A percentile compares a stretch with the other conserved stretches of the same genome.
Evolutionary conservation across 768 basidiomycete genomes (phyloP).

Genomic region (Boletus pseudopeckii): DNA sequence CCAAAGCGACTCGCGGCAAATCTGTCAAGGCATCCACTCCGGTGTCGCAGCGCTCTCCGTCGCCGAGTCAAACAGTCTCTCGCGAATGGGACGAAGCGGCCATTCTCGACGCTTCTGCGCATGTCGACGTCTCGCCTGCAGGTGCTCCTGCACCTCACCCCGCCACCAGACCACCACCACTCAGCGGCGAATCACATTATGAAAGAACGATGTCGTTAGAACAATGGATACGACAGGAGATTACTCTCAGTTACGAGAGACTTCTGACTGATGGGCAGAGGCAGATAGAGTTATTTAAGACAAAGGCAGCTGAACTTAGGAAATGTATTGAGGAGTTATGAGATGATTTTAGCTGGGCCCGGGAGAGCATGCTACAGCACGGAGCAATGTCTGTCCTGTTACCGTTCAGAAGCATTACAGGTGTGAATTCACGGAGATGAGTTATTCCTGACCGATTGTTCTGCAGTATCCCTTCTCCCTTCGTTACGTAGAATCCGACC

Average conservation of each 20-base stretch:
- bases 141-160: background rate
- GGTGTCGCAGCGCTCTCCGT: constrained; percentile 10
- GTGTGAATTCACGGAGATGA: no score
- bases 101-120: background rate
- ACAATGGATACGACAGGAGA: constrained; percentile 78
- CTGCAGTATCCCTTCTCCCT: no score
- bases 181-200: constrained; percentile 22
- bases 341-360: background rate
- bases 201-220: constrained; percentile 80
- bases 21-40: constrained; percentile 18
- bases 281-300: constrained; percentile 47
- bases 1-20: constrained; percentile 19
- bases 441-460: no score
- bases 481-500: no score
- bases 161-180: background rate
- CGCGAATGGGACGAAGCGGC: background rate
- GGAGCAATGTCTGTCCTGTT: no score
- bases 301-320: constrained; percentile 40
- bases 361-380: background rate
- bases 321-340: constrained; percentile 34
- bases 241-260: constrained; percentile 61
- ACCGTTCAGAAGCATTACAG: no score
- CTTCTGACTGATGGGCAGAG: constrained; percentile 50
- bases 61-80: constrained; percentile 6
- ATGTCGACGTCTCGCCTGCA: background rate